Base-by-base conservation (phyloP, 768 basidiomycete species). In the Russula vinacea region DNA sequence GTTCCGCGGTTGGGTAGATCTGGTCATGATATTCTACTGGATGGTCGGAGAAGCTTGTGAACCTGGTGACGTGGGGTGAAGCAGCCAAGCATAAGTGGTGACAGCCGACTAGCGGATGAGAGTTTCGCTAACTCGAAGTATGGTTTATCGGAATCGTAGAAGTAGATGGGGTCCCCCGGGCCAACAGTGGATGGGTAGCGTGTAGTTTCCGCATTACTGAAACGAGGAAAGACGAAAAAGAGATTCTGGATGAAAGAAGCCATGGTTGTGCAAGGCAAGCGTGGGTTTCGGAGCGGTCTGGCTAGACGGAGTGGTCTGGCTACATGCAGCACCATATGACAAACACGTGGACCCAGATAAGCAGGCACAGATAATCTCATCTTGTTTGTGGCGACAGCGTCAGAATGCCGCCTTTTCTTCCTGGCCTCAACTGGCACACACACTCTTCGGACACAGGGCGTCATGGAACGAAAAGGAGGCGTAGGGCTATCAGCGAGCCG, bases 31-130 rank as follows among this genome's bases (percentile, higher is more conserved):
- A 67, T 37, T 58, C 51, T 10, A 68, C 57, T 7, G 60, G 9
- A 19, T 68, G 37, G 9, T 67, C 44, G n/a, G 67, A 66, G 29
- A 68, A 68, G 53, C 26, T 62, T 17, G 67, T 68, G 37, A 68
- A 66, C 19, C 67, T 68, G 26, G 33, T 26, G 53, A 60, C 8
- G 9, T 50, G 37, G 39, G 19, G 19, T 11, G 6, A 50, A 40
- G 40, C n/a, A 24, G 42, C 22, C 40, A 37, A 13, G 58, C 8
- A 54, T 54, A 35, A 53, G 60, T 26, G 17, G 19, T 24, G 51
- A 44, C 51, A 44, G 19, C 52, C 10, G n/a, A n/a, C 10, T 24
- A n/a, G 40, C 51, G 17, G 26, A 51, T 35, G 17, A 24, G 14
- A n/a, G 47, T 33, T 29, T 35, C 39, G 22, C 59, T 65, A 49